Percentiles rank a stretch among this genome's conserved stretches.
phyloP scores from a whole-genome alignment of 805 yeast genomes.

The Zygotorulaspora florentina region DNA sequence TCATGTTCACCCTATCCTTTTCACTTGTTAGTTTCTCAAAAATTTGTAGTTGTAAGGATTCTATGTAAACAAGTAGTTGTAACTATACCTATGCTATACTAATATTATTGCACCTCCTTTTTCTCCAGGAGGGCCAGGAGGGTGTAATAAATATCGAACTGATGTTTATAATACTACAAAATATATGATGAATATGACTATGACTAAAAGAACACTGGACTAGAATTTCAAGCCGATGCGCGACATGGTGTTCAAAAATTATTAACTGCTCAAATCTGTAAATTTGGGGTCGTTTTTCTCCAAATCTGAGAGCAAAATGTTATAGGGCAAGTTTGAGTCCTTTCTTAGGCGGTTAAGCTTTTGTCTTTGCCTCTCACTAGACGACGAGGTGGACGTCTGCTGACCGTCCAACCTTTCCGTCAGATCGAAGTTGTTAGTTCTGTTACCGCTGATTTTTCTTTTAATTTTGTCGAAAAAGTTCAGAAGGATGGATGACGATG shows the following conservation, averaged over 20 bases:
- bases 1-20: background rate
- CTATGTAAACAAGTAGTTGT: conserved; percentile 1
- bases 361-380: conserved; percentile 1
- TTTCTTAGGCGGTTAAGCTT: conserved; percentile 25
- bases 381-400: background rate
- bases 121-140: too few species aligned
- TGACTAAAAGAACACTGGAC: background rate
- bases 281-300: conserved; percentile 21
- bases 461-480: conserved; percentile 1
- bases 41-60: background rate
- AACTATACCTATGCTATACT: background rate
- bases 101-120: background rate
- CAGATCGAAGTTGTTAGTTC: background rate
- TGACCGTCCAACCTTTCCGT: conserved; percentile 2
- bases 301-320: conserved; percentile 21
- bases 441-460: background rate
- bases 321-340: conserved; percentile 29
- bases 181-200: conserved; percentile 1
- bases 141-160: too few species aligned
- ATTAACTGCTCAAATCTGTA: conserved; percentile 17
- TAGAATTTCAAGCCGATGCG: background rate
- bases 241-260: too few species aligned
- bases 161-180: background rate
- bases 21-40: background rate
- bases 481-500: background rate